Evolutionary conservation across 305 asterid species (phyloP).

Genomic region (Andrographis paniculata): DNA sequence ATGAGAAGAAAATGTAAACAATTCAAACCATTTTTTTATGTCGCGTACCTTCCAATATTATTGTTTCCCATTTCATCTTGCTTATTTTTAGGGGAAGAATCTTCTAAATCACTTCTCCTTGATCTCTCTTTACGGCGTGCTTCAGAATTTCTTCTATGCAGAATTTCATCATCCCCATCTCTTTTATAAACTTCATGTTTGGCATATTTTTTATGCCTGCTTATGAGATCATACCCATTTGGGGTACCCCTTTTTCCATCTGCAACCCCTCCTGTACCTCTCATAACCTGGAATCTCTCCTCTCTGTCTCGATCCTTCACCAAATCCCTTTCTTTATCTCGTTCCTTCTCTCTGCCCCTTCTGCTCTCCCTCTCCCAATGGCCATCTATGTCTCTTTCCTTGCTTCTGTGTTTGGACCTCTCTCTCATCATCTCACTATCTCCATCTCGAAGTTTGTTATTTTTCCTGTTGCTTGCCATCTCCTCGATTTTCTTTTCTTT

Average conservation of each 20-base stretch:
- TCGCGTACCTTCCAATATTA: conserved; percentile 43
- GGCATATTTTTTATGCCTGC: conserved; percentile 37
- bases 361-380: conserved; percentile 29
- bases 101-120: conserved; percentile 29
- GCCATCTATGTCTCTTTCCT: conserved; percentile 25
- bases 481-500: conserved; percentile 39
- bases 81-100: conserved; percentile 22
- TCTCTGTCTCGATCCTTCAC: conserved; percentile 12
- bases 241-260: conserved; percentile 41
- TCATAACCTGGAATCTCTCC: neutral
- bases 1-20: conserved; percentile 8
- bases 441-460: conserved; percentile 23
- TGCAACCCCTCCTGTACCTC: conserved; percentile 12
- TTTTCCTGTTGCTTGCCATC: conserved; percentile 32
- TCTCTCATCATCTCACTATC: conserved; percentile 21
- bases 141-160: conserved; percentile 48
- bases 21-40: conserved; percentile 13
- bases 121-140: conserved; percentile 33
- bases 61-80: too few relatives aligned
- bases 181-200: conserved; percentile 34
- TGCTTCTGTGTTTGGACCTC: too few relatives aligned
- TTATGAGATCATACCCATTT: conserved; percentile 36
- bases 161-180: conserved; percentile 38
- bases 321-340: conserved; percentile 40
- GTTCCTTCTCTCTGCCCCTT: conserved; percentile 19